Evolutionary conservation across 2,329 filamentous ascomycete genomes (phyloP), one percentile per base, ranked within the genome.

Genomic region (Tolypocladium ophioglossoides): DNA sequence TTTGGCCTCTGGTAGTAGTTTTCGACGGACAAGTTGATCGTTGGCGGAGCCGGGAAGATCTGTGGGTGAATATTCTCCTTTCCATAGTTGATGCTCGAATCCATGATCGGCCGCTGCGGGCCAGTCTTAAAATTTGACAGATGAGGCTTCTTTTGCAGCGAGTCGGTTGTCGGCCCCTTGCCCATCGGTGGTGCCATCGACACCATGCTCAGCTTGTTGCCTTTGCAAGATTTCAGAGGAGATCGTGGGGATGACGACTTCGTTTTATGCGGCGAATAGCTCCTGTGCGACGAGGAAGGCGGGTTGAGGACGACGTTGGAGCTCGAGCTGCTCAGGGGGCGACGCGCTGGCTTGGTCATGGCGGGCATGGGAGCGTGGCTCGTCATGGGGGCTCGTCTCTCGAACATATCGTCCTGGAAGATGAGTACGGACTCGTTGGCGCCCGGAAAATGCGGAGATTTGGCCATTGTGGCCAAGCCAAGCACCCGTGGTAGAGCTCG

Each of bases 231-330:
- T 61, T 71, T 70, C n/a, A 85, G 78, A 58, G 79, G 81, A 62
- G 78, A 79, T 58, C 77, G 77, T 40, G 78, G 84, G 49, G 85
- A 83, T 57, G 80, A 83, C 62, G 80, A 79, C 44, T 72, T 72
- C 61, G 78, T 71, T 72, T 94, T 95, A 63, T 79, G 80, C 12
- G 88, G 89, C 53, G 89, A 95, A 55, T 78, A 78, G 64, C 75
- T 78, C 64, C 78, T 72, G 62, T 74, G 68, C 56, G 76, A 69
- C 56, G 76, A 68, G 61, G 75, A 69, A 58, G 80, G 76, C 27
- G 87, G 85, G 61, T 86, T 83, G 62, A 92, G 78, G 54, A 85
- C 72, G 62, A 85, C 78, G 69, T 87, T 87, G 58, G 77, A 74
- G 70, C 78, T 79, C 61, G 78, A 71, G 59, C 64, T 73, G 60